Evolutionary conservation across 2,329 filamentous ascomycete genomes (phyloP).

Genomic region (Ophiostoma himal-ulmi): DNA sequence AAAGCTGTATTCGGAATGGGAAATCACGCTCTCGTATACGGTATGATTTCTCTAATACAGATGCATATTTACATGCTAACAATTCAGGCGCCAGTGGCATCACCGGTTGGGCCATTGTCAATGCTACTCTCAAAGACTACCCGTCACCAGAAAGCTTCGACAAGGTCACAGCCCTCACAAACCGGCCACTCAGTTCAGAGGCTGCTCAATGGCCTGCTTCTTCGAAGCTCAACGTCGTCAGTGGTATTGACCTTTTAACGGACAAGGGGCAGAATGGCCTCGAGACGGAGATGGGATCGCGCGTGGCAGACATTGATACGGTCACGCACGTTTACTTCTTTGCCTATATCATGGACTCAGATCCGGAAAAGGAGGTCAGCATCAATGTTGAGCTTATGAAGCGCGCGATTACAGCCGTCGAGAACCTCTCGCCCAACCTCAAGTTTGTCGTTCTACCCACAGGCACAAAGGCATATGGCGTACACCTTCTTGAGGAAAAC

Average conservation of each 20-base stretch:
- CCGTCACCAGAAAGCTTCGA: conserved; percentile 40
- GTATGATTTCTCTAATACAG: background rate
- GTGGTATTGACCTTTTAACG: conserved; percentile 35
- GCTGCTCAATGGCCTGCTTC: conserved; percentile 31
- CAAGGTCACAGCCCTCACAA: conserved; percentile 44
- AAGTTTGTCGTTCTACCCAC: conserved; percentile 39
- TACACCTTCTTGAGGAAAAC: conserved; percentile 29
- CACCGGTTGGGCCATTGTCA: conserved; percentile 45
- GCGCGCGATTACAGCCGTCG: conserved; percentile 36
- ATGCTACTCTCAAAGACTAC: conserved; percentile 42
- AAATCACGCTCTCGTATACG: background rate
- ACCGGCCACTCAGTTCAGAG: conserved; percentile 35
- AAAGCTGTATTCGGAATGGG: background rate
- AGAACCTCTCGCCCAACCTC: conserved; percentile 35
- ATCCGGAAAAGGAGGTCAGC: conserved; percentile 31
- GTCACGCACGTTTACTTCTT: conserved; percentile 42
- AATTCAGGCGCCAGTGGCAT: conserved; percentile 38
- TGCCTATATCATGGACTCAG: conserved; percentile 36
- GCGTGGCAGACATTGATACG: conserved; percentile 34
- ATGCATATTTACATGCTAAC: background rate
- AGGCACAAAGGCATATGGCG: conserved; percentile 38
- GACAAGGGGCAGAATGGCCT: conserved; percentile 27
- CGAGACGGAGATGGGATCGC: conserved; percentile 24
- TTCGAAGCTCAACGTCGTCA: conserved; percentile 33
- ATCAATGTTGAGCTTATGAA: conserved; percentile 38